Conservation (phyloP, 177 flowering plant genomes). For the Tripterygium wilfordii region DNA sequence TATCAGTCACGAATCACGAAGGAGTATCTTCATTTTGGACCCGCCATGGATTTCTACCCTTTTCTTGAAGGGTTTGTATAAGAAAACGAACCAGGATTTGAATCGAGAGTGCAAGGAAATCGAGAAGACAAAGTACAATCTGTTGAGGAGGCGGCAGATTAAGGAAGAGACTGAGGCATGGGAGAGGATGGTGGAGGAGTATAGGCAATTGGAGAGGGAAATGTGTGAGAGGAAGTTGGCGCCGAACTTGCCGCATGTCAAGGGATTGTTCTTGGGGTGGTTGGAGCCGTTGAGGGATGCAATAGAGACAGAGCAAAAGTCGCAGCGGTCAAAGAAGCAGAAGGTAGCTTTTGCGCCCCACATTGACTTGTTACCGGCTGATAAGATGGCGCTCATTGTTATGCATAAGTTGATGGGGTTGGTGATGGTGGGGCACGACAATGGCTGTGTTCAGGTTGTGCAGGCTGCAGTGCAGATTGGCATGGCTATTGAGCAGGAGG, state of each 20-base stretch:
- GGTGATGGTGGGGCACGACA: conserved; percentile 57
- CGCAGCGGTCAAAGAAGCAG: conserved; percentile 35
- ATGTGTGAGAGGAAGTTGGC: conserved; percentile 83
- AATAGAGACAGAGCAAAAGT: conserved; percentile 59
- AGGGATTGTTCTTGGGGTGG: conserved; percentile 77
- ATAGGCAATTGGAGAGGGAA: conserved; percentile 61
- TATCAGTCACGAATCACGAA: conserved; percentile 14
- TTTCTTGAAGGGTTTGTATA: conserved; percentile 26
- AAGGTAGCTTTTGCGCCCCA: conserved; percentile 60
- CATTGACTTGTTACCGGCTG: conserved; percentile 68
- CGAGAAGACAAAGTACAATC: conserved; percentile 45
- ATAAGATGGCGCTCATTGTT: conserved; percentile 85
- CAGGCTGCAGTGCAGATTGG: conserved; percentile 82
- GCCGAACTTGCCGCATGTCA: conserved; percentile 78
- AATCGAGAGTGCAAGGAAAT: conserved; percentile 28
- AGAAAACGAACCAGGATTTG: conserved; percentile 10
- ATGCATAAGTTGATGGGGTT: conserved; percentile 92
- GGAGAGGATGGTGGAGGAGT: conserved; percentile 78
- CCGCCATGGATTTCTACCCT: conserved; percentile 66
- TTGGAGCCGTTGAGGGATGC: conserved; percentile 78
- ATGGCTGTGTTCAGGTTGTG: conserved; percentile 59
- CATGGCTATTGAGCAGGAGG: conserved; percentile 85
- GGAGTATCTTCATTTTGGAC: conserved; percentile 49
- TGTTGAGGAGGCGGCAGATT: conserved; percentile 69
- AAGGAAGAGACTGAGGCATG: conserved; percentile 87